Percentiles rank a stretch among this genome's conserved stretches.
phyloP scores from a whole-genome alignment of 192 early-diverging fungal genomes.

The Podila clonocystis region DNA sequence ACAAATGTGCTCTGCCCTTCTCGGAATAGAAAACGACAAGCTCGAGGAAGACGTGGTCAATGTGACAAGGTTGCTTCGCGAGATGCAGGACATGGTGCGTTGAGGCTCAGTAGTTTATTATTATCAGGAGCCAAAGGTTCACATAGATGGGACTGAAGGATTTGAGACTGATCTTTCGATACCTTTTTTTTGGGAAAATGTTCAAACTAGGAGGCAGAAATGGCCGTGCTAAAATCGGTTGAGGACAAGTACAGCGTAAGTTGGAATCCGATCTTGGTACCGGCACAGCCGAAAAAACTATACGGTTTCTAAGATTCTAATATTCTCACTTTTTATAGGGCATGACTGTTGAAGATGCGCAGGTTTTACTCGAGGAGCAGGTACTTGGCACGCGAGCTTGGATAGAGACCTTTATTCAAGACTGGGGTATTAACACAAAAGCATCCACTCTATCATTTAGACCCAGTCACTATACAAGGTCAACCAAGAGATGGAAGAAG shows the following conservation, averaged over 20 bases:
- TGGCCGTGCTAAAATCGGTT: slow-evolving; percentile 27
- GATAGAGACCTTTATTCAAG: background rate
- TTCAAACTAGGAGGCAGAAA: slow-evolving; percentile 19
- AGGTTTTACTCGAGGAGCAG: slow-evolving; percentile 25
- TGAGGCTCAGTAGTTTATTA: background rate
- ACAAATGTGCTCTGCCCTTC: background rate
- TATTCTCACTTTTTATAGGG: slow-evolving; percentile 19
- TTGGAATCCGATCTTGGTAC: too few species aligned
- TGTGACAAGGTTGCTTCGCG: slow-evolving; percentile 20
- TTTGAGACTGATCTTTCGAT: background rate
- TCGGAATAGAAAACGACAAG: slow-evolving; percentile 17
- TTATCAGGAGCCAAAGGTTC: background rate
- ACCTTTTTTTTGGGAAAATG: background rate
- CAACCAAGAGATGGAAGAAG: slow-evolving; percentile 33
- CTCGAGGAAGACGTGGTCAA: slow-evolving; percentile 23
- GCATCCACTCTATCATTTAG: background rate
- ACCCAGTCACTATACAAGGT: slow-evolving; percentile 39
- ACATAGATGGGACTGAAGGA: background rate
- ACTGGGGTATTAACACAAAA: background rate
- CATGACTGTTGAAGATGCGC: slow-evolving; percentile 39
- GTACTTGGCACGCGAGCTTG: slow-evolving; percentile 1
- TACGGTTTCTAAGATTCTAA: background rate
- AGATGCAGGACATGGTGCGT: slow-evolving; percentile 35
- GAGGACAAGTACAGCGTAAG: slow-evolving; percentile 49
- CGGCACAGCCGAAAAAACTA: background rate